Evolutionary conservation across 1,284 basidiomycete species (phyloP).

Genomic region (Leccinum subspadiceum): DNA sequence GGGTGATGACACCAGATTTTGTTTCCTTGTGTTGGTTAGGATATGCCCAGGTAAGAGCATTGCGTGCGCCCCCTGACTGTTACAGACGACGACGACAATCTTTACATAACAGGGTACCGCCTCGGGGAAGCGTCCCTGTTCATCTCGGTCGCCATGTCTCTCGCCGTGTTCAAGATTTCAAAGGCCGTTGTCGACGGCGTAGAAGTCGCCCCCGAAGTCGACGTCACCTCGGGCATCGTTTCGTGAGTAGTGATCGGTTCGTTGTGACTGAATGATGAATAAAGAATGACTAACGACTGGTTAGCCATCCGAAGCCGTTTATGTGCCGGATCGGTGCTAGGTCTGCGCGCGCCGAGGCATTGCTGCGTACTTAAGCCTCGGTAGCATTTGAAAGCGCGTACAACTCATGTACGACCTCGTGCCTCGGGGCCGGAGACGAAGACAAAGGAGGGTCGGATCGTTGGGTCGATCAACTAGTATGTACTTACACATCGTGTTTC

Average conservation of each 20-base stretch:
- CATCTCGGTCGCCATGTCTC: conserved; percentile 19
- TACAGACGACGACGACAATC: background rate
- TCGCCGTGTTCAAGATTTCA: conserved; percentile 16
- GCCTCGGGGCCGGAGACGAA: background rate
- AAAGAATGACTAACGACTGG: background rate
- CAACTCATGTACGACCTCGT: background rate
- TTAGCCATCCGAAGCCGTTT: conserved; percentile 21
- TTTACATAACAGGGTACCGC: conserved; percentile 7
- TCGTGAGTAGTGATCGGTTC: conserved; percentile 8
- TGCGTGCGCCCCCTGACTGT: background rate
- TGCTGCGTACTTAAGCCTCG: conserved; percentile 7
- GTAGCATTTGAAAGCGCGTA: background rate
- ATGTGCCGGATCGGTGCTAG: conserved; percentile 15
- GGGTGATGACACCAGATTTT: background rate
- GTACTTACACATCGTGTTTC: background rate
- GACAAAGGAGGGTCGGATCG: background rate
- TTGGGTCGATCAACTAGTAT: background rate
- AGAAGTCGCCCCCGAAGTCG: conserved; percentile 11
- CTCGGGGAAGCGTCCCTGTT: conserved; percentile 19
- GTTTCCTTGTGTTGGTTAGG: conserved; percentile 3
- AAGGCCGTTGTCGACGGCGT: conserved; percentile 21
- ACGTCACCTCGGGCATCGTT: conserved; percentile 5
- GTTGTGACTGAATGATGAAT: background rate
- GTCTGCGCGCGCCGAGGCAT: conserved; percentile 9
- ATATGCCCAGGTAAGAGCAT: conserved; percentile 20